Percentiles rank a stretch among this genome's conserved stretches.
phyloP scores from a whole-genome alignment of 768 basidiomycete species.

The Pleurotus salmoneostramineus region DNA sequence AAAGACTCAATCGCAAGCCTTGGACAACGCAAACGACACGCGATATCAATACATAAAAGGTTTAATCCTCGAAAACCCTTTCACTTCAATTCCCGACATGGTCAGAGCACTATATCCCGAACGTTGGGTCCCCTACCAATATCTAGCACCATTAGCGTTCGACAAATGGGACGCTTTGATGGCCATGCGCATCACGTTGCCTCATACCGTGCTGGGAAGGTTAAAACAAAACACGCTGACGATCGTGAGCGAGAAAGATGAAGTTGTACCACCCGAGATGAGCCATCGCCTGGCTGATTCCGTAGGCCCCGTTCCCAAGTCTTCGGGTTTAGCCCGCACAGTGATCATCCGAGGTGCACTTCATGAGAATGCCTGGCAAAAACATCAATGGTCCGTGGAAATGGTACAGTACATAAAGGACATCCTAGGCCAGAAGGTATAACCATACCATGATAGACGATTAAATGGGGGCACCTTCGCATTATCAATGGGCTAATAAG shows the following conservation, averaged over 20 bases:
- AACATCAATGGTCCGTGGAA: conserved; percentile 23
- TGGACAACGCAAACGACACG: background rate
- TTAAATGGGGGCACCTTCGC: no score
- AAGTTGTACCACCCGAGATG: conserved; percentile 40
- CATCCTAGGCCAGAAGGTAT: background rate
- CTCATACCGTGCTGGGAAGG: conserved; percentile 10
- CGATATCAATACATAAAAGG: conserved; percentile 23
- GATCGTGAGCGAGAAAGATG: conserved; percentile 39
- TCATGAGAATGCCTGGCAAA: conserved; percentile 35
- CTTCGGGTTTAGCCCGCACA: conserved; percentile 6
- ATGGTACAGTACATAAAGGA: conserved; percentile 10
- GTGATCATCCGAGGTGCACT: conserved; percentile 27
- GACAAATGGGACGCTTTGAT: conserved; percentile 44
- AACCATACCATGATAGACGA: no score
- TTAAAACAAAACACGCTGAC: conserved; percentile 24
- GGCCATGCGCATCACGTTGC: conserved; percentile 14
- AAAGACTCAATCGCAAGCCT: background rate
- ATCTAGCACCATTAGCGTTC: conserved; percentile 36
- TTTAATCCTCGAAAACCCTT: conserved; percentile 46
- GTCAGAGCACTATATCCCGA: conserved; percentile 42
- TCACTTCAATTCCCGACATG: conserved; percentile 44
- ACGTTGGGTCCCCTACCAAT: conserved; percentile 45
- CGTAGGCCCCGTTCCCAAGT: background rate
- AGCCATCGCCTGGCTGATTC: conserved; percentile 19
- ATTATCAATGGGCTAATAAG: no score